Base-by-base conservation (phyloP, 2,329 filamentous ascomycete species). In the Tolypocladium inflatum region DNA sequence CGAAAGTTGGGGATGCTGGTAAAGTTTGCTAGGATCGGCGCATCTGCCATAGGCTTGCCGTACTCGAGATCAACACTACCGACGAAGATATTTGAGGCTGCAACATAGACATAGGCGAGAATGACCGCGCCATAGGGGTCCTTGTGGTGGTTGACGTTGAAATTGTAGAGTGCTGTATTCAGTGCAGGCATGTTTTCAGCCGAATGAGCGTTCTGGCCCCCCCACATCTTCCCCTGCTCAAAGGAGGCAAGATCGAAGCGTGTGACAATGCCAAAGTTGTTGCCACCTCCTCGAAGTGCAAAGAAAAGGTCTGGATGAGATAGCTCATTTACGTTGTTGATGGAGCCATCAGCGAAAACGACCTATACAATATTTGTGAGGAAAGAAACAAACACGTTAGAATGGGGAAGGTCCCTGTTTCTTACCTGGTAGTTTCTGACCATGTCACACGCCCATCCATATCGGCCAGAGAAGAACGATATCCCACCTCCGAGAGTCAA, bases 281-380 rank as follows among this genome's bases (percentile, higher is more conserved):
- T 68, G 15, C 75, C 76, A 4, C 79, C 79, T 7, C 76, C 77
- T 39, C 74, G 72, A 0, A 79, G 67, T 2, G 77, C 45, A 17
- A 30, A 48, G 45, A 48, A 48, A 2, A 48, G 45, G 45, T 48
- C 45, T 15, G 45, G 45, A 19, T 30, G n/a, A 9, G 45, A 48
- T 48, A 8, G 23, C 5, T 26, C 23, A 19, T 48, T 30, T 13
- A 48, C 45, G 15, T 48, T 23, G 23, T 26, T 19, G 45, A 48
- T 48, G 7, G 45, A 13, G 9, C 45, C 45, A 17, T 48, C 23
- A 19, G 45, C 45, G 26, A 48, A 30, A 30, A 48, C 45, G 15
- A 48, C 45, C 45, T 48, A 8, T 9, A 8, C 1, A 30, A 9
- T 5, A 26, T 9, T 19, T 9, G 23, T 48, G 15, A 48, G 45